Percentiles rank a stretch among this genome's conserved stretches.
These are phyloP conservation scores for Aspergillus niger DNA, from an alignment of 2,329 filamentous ascomycete genomes.

Conservation along the genomic window DNA sequence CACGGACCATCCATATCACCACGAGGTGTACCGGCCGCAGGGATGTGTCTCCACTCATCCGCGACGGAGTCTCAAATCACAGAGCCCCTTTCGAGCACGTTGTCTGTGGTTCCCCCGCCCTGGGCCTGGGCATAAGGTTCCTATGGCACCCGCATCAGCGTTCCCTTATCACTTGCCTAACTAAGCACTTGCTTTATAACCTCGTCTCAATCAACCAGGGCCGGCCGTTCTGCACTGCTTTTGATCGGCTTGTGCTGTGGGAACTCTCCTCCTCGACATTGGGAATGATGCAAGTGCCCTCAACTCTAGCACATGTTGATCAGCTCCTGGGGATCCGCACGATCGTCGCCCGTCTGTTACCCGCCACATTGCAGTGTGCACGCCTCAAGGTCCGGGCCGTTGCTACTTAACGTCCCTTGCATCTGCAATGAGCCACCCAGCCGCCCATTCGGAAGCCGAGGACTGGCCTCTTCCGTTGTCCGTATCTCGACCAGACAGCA, in stretches of 20 bases:
- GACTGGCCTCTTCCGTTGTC: slow-evolving; percentile 33
- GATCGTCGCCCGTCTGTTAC: slow-evolving; percentile 18
- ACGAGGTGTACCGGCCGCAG: slow-evolving; percentile 1
- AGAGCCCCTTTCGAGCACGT: slow-evolving; percentile 4
- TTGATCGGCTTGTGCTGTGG: slow-evolving; percentile 8
- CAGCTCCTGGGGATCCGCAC: slow-evolving; percentile 23
- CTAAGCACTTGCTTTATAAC: not conserved
- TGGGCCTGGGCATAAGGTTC: not conserved
- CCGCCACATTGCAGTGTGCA: not conserved
- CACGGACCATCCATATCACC: slow-evolving; percentile 1
- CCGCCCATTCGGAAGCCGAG: slow-evolving; percentile 19
- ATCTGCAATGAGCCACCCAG: slow-evolving; percentile 19
- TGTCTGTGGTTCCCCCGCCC: not conserved
- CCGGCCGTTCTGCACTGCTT: slow-evolving; percentile 13
- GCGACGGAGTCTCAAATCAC: not conserved
- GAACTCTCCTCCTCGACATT: not conserved
- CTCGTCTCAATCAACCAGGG: not conserved
- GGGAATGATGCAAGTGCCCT: slow-evolving; percentile 16
- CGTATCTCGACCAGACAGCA: slow-evolving; percentile 24
- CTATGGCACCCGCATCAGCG: not conserved
- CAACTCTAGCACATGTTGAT: slow-evolving; percentile 15
- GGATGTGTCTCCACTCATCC: not conserved
- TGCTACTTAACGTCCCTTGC: not conserved
- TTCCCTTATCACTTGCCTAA: not conserved
- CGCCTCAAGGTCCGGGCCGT: not conserved